Evolutionary conservation across 1,284 basidiomycete species (phyloP).

Genomic region (Ceratobasidium sp.): DNA sequence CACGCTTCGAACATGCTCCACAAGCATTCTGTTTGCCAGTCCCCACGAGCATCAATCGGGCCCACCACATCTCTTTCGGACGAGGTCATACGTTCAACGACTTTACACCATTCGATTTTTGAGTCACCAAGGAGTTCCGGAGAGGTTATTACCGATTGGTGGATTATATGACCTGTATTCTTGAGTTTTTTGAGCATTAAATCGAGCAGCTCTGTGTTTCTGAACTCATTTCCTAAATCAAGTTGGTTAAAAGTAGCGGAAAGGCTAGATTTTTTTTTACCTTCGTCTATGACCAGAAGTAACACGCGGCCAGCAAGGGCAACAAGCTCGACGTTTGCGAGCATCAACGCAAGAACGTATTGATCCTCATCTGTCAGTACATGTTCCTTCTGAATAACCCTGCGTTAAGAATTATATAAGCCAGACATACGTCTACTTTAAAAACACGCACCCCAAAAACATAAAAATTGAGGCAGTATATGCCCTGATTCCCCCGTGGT

Average conservation of each 20-base stretch:
- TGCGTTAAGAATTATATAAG: not conserved
- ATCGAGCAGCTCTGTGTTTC: not conserved
- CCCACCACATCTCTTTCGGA: not conserved
- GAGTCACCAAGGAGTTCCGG: not conserved
- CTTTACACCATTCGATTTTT: conserved; percentile 6
- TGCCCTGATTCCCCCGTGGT: not conserved
- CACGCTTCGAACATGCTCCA: conserved; percentile 7
- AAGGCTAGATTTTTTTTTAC: not conserved
- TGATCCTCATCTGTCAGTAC: not conserved
- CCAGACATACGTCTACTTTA: not conserved
- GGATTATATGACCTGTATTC: not conserved
- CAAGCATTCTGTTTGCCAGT: not conserved
- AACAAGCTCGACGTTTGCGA: not conserved
- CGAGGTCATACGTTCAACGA: not conserved
- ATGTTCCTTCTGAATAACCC: not conserved
- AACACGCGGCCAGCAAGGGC: not conserved
- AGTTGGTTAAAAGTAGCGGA: not conserved
- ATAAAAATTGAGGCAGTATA: not conserved
- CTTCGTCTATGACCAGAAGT: not conserved
- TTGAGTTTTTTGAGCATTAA: not conserved
- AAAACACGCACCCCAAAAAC: not conserved
- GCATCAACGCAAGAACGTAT: not conserved
- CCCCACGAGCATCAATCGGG: not conserved
- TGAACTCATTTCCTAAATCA: not conserved
- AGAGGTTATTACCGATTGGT: no score